A percentile compares a stretch with the other conserved stretches of the same genome.
These are phyloP conservation scores for Tolypocladium ophioglossoides DNA, from an alignment of 2,329 filamentous ascomycete species.

Conservation along the genomic window DNA sequence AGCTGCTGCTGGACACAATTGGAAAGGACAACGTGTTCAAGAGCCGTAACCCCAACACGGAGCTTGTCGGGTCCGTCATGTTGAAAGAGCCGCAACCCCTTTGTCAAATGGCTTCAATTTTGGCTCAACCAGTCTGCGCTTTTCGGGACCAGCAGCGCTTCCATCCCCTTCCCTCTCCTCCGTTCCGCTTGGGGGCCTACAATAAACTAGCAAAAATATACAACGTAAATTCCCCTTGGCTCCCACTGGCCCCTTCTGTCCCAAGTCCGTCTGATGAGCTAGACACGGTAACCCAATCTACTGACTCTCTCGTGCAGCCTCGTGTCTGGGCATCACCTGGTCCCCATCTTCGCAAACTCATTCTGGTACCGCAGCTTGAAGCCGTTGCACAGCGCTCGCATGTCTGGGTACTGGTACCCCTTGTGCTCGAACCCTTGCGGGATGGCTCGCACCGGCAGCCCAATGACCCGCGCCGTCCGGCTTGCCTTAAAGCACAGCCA, in stretches of 20 bases:
- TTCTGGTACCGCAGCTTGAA: slow-evolving; percentile 76
- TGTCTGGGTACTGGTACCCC: slow-evolving; percentile 83
- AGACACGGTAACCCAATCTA: background rate
- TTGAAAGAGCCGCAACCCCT: too few relatives aligned
- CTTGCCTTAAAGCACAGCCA: slow-evolving; percentile 94
- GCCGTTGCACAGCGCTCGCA: slow-evolving; percentile 90
- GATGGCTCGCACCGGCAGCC: slow-evolving; percentile 81
- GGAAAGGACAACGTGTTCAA: background rate
- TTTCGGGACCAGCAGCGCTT: background rate
- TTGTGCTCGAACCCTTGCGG: slow-evolving; percentile 89
- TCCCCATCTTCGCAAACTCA: slow-evolving; percentile 52
- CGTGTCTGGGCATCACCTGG: slow-evolving; percentile 11
- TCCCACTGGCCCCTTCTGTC: background rate
- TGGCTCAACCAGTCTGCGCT: background rate
- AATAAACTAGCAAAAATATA: background rate
- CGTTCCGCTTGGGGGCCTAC: background rate
- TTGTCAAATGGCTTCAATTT: background rate
- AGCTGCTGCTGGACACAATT: background rate
- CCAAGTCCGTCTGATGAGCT: background rate
- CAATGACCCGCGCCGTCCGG: slow-evolving; percentile 58
- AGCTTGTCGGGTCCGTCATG: too few relatives aligned
- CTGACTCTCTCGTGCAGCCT: background rate
- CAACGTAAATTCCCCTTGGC: background rate
- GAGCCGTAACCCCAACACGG: background rate
- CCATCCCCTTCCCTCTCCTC: background rate